phyloP scores from a whole-genome alignment of 805 yeast genomes.

The Pichia pseudocactophila region DNA sequence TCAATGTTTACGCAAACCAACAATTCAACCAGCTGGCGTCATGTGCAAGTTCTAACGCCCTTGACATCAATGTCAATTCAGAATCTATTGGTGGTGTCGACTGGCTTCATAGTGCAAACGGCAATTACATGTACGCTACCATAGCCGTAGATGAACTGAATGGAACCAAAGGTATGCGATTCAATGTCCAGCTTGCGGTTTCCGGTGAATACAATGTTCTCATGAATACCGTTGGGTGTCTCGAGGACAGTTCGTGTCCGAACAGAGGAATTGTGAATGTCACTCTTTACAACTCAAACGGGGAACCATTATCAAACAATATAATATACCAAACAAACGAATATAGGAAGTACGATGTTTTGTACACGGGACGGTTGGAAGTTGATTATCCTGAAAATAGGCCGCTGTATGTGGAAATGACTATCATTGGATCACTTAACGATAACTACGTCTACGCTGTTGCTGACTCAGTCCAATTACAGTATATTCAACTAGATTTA shows the following conservation, averaged over 20 bases:
- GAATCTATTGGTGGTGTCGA: conserved; percentile 12
- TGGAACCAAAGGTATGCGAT: conserved; percentile 34
- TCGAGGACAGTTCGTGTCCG: conserved; percentile 54
- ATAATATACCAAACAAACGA: conserved; percentile 73
- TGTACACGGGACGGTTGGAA: conserved; percentile 63
- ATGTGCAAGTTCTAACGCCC: conserved; percentile 4
- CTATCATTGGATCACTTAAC: conserved; percentile 26
- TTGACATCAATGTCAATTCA: conserved; percentile 7
- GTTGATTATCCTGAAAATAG: conserved; percentile 28
- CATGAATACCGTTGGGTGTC: conserved; percentile 84
- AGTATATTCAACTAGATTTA: conserved; percentile 29
- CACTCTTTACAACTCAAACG: conserved; percentile 45
- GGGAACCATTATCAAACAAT: conserved; percentile 32
- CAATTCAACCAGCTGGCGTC: conserved; percentile 38
- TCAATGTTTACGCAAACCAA: conserved; percentile 66
- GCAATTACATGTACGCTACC: conserved; percentile 20
- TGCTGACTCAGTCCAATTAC: conserved; percentile 47
- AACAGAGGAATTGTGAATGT: conserved; percentile 73
- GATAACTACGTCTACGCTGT: conserved; percentile 45
- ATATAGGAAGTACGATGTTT: conserved; percentile 67
- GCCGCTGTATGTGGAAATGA: conserved; percentile 34
- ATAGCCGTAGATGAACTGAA: conserved; percentile 24
- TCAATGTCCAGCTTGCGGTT: conserved; percentile 59
- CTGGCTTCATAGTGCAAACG: conserved; percentile 19
- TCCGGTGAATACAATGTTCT: conserved; percentile 69